Evolutionary conservation across 768 basidiomycete species (phyloP).

Genomic region (Mrakia blollopis): DNA sequence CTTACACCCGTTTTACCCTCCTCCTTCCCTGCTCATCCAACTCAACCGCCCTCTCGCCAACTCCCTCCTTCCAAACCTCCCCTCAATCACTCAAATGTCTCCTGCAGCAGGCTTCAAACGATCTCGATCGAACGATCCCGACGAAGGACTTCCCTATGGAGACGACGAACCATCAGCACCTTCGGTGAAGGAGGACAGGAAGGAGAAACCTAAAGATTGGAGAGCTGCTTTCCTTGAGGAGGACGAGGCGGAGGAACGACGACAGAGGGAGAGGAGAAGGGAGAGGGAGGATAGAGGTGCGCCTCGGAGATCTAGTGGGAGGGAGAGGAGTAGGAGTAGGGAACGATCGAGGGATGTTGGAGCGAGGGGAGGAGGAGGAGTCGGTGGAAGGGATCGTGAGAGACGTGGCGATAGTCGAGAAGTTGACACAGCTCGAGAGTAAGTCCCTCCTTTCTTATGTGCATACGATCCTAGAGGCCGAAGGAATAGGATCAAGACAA

Average conservation of each 20-base stretch:
- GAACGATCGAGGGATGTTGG: not conserved
- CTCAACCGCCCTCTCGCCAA: not conserved
- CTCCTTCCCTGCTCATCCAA: not conserved
- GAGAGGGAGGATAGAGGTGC: slow-evolving; percentile 17
- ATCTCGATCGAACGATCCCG: not conserved
- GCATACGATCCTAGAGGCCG: not conserved
- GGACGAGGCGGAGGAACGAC: slow-evolving; percentile 3
- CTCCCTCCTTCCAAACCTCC: not conserved
- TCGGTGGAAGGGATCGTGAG: not conserved
- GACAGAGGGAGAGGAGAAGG: slow-evolving; percentile 4
- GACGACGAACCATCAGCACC: slow-evolving; percentile 7
- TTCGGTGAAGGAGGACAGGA: not conserved
- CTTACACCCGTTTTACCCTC: not conserved
- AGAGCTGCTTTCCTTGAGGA: slow-evolving; percentile 25
- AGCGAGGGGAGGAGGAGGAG: not conserved
- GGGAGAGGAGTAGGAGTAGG: slow-evolving; percentile 10
- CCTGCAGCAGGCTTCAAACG: slow-evolving; percentile 1
- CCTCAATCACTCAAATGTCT: not conserved
- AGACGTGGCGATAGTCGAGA: not conserved
- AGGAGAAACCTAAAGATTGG: slow-evolving; percentile 30
- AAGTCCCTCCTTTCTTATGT: slow-evolving; percentile 5
- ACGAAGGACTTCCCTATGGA: slow-evolving; percentile 23
- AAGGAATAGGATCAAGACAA: not conserved
- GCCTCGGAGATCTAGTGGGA: not conserved
- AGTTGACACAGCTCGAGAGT: slow-evolving; percentile 9